Evolutionary conservation across 2,329 filamentous ascomycete genomes (phyloP).

Genomic region (Metarhizium robertsii): DNA sequence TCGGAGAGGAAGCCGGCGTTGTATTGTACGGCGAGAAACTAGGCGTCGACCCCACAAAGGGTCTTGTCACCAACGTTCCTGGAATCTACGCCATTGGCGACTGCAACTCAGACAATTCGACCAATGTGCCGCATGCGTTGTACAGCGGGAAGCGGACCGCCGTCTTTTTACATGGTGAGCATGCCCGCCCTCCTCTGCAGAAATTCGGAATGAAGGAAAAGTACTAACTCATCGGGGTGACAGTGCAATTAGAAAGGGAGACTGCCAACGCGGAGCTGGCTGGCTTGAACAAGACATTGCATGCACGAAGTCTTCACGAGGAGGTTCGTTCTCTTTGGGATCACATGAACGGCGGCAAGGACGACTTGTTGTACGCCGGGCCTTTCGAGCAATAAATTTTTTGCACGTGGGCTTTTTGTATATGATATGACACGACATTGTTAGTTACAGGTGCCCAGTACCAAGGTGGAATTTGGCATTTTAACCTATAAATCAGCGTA

Average conservation of each 20-base stretch:
- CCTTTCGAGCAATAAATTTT: conserved; percentile 1
- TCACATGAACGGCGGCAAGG: conserved; percentile 30
- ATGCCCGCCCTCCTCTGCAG: neutral
- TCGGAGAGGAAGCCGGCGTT: conserved; percentile 40
- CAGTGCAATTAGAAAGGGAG: conserved; percentile 33
- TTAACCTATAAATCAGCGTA: too few species aligned
- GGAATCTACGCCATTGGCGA: conserved; percentile 52
- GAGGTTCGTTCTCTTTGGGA: conserved; percentile 35
- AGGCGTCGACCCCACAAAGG: conserved; percentile 28
- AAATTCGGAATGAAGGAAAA: neutral
- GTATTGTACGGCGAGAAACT: conserved; percentile 33
- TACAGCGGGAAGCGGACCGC: conserved; percentile 49
- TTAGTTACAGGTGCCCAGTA: too few species aligned
- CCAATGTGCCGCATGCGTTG: conserved; percentile 53
- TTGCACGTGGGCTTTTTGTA: neutral
- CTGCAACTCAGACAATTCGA: conserved; percentile 48
- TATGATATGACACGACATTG: too few species aligned
- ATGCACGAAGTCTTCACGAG: conserved; percentile 21
- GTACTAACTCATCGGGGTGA: neutral
- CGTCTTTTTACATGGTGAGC: conserved; percentile 47
- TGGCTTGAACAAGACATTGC: conserved; percentile 7
- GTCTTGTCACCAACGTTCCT: conserved; percentile 38
- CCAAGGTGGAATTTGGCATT: too few species aligned
- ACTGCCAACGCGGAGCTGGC: conserved; percentile 24
- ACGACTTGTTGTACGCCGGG: conserved; percentile 36